Evolutionary conservation across 306 rosid species (phyloP), one percentile per base, ranked within the genome.

Genomic region (Lagenaria siceraria): DNA sequence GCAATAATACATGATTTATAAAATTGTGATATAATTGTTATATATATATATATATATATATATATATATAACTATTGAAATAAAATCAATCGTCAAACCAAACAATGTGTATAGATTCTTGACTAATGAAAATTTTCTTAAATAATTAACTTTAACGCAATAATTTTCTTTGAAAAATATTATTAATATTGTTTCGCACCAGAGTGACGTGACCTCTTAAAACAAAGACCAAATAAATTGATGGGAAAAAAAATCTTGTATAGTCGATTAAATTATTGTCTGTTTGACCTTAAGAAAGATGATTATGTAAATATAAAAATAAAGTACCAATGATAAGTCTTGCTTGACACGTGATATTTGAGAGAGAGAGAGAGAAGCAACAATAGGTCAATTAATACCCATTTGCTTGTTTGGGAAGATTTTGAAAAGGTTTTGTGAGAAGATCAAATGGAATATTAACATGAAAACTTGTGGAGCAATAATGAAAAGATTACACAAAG

Each of bases 381-480:
- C 2, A 40, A 46, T 46, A 0, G 18, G 52, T 46, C 52, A 46
- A 46, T 46, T 46, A 46, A 2, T n/a, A n/a, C 1, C 1, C 52
- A 46, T 3, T 49, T 66, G 54, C 75, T 70, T 70, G 56, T 46
- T 24, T 7, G 13, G 21, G 56, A 70, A 70, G 75, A 46, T 70
- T 33, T 70, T 70, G 35, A 46, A 70, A 70, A 46, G 75, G 2
- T 2, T n/a, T 25, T 6, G 10, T 24, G 3, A 48, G 7, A 27
- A 40, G 75, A 69, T 69, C 22, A 24, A 69, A 69, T 22, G 75
- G 75, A 69, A 69, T 69, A 42, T 69, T 43, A 24, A 69, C 3
- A 12, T 21, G 75, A 69, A 69, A 69, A 69, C 75, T 69, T 22
- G 31, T 40, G 54, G 74, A 68, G 54, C 74, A 68, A 36, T 66